Evolutionary conservation across 1,284 basidiomycete species (phyloP), one percentile per base, ranked within the genome.

Genomic region (Schizopora paradoxa): DNA sequence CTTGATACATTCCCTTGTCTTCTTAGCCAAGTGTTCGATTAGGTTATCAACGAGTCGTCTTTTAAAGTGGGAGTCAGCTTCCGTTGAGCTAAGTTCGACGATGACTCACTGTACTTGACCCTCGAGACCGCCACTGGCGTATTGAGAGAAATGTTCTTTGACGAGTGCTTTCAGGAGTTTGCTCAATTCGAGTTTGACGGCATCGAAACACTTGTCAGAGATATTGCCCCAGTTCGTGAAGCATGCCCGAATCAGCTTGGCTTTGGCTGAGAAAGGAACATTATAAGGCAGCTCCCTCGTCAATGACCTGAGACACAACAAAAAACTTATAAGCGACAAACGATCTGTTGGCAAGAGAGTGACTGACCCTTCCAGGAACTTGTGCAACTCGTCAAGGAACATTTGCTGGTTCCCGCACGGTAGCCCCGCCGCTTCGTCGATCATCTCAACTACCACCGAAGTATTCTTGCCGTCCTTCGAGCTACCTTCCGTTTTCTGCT

Each of bases 231-330:
- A 88, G 39, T 67, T 51, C 13, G 60, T 42, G 8, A 73, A 69
- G 21, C 77, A 61, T 1, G 60, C 48, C 2, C 59, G 48, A 39
- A 88, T 80, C 36, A 74, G 77, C 0, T 58, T 50, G 4, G 68
- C 56, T 23, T 77, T 76, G 0, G 84, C 79, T 0, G 74, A 65
- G 51, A 82, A 87, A 0, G 84, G 84, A 49, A 72, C 76, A 49
- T 75, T 74, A 11, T 73, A 77, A 0, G 84, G 82, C 0, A 87
- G 66, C 56, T 87, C 82, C 4, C 82, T 76, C 0, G 82, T 82
- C 1, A 76, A 70, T 0, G 80, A 74, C 6, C 85, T 87, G 47
- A 6, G 5, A 4, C 5, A 14, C 6, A 18, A 29, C 39, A 31
- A 26, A 11, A 44, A 6, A 58, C 10, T 6, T 7, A 18, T 18